phyloP scores from a whole-genome alignment of 352 stramenopile species.

The Pythium brachiatum region DNA sequence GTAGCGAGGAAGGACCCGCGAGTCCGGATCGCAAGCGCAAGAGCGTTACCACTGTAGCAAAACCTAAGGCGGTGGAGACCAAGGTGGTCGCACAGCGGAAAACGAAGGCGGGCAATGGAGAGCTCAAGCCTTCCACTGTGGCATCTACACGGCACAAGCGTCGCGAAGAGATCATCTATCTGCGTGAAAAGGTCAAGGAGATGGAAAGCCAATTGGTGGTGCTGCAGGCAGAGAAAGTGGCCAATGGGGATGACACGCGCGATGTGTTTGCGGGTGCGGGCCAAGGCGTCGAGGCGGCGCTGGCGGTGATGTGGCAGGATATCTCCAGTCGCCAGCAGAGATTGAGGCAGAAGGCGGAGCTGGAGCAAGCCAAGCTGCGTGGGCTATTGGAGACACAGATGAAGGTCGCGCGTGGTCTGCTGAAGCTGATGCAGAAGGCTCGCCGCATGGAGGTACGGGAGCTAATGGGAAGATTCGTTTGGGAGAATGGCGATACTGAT shows the following conservation, averaged over 20 bases:
- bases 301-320: slow-evolving; percentile 19
- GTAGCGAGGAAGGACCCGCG: neutral
- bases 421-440: slow-evolving; percentile 24
- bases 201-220: slow-evolving; percentile 10
- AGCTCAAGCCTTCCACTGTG: slow-evolving; percentile 15
- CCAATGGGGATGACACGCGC: neutral
- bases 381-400: slow-evolving; percentile 29
- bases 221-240: slow-evolving; percentile 3
- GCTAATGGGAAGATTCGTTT: neutral
- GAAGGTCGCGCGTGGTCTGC: slow-evolving; percentile 27
- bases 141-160: slow-evolving; percentile 16
- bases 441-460: slow-evolving; percentile 10
- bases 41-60: neutral
- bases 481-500: neutral
- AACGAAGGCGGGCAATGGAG: neutral
- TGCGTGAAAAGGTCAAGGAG: slow-evolving; percentile 19
- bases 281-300: slow-evolving; percentile 4
- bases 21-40: neutral
- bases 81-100: neutral
- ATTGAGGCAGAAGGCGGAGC: slow-evolving; percentile 20
- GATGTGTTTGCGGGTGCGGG: neutral
- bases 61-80: neutral
- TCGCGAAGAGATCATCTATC: slow-evolving; percentile 22
- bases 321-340: slow-evolving; percentile 16
- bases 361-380: slow-evolving; percentile 26